These are phyloP conservation scores for Harringtonia lauricola DNA, from an alignment of 2,329 filamentous ascomycete species.

Conservation along the genomic window DNA sequence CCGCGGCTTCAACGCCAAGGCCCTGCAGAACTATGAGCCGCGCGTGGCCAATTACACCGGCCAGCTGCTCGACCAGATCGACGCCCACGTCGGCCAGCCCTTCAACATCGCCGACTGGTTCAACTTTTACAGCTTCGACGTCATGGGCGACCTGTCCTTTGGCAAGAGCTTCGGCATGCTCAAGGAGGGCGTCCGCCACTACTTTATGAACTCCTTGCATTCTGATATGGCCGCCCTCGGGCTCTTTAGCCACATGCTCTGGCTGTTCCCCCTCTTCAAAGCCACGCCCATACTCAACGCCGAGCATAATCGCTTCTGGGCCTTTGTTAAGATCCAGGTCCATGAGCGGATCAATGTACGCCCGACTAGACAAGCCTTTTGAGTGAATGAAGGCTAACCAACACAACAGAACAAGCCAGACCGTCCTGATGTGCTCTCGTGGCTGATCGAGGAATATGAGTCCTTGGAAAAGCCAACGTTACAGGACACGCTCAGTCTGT, in stretches of 20 bases:
- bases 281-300: conserved; percentile 8
- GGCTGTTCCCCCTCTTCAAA: conserved; percentile 12
- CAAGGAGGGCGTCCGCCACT: conserved; percentile 10
- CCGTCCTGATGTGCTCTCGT: conserved; percentile 7
- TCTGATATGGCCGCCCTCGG: conserved; percentile 12
- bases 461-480: neutral
- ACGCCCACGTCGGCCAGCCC: conserved; percentile 4
- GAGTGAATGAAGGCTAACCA: no score
- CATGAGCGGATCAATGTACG: conserved; percentile 1
- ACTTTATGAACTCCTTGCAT: conserved; percentile 9
- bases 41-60: conserved; percentile 12
- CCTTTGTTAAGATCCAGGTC: conserved; percentile 8
- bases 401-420: conserved; percentile 2
- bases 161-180: conserved; percentile 21
- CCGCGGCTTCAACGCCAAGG: conserved; percentile 8
- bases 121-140: conserved; percentile 20
- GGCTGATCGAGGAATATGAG: conserved; percentile 5
- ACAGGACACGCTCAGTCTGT: conserved; percentile 1
- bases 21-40: conserved; percentile 15
- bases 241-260: conserved; percentile 11
- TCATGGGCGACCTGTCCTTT: conserved; percentile 22
- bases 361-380: no score
- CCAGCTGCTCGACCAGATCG: conserved; percentile 13
- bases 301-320: conserved; percentile 9
- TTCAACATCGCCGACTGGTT: conserved; percentile 17